phyloP scores from a whole-genome alignment of 2,329 filamentous ascomycete genomes.

The Dactylellina haptotyla region DNA sequence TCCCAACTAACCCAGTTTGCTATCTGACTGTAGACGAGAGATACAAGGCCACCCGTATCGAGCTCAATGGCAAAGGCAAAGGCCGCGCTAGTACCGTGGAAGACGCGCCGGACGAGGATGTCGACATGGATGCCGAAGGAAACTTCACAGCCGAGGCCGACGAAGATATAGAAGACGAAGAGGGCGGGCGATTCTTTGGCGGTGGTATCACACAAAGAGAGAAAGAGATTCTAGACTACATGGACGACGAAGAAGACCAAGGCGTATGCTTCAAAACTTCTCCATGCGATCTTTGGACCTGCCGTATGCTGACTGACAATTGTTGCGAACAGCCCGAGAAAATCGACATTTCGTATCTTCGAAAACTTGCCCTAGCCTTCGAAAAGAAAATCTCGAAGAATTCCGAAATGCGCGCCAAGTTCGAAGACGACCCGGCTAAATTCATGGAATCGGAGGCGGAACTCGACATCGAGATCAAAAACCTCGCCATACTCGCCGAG shows the following conservation, averaged over 20 bases:
- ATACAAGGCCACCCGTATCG: conserved; percentile 72
- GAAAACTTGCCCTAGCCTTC: conserved; percentile 81
- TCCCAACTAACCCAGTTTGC: conserved; percentile 3
- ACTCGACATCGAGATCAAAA: conserved; percentile 86
- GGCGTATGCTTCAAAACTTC: conserved; percentile 60
- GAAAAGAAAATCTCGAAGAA: conserved; percentile 93
- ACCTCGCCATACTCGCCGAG: conserved; percentile 84
- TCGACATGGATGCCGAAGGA: conserved; percentile 61
- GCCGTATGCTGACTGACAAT: neutral
- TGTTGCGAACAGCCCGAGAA: conserved; percentile 70
- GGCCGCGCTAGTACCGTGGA: conserved; percentile 61
- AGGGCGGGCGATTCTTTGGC: conserved; percentile 95
- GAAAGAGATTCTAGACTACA: conserved; percentile 84
- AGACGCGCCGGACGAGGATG: conserved; percentile 63
- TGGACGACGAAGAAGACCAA: conserved; percentile 74
- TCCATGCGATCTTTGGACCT: neutral
- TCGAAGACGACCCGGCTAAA: conserved; percentile 80
- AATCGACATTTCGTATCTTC: conserved; percentile 84
- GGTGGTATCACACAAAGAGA: conserved; percentile 85
- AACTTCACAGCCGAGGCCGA: conserved; percentile 65
- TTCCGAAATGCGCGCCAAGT: conserved; percentile 84
- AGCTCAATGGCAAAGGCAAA: conserved; percentile 63
- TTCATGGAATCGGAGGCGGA: conserved; percentile 79
- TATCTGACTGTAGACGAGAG: conserved; percentile 65
- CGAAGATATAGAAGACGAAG: conserved; percentile 75